Percentiles rank a stretch among this genome's conserved stretches.
Conservation (phyloP, 179 eudicot genomes). For the Pouteria campechiana region DNA sequence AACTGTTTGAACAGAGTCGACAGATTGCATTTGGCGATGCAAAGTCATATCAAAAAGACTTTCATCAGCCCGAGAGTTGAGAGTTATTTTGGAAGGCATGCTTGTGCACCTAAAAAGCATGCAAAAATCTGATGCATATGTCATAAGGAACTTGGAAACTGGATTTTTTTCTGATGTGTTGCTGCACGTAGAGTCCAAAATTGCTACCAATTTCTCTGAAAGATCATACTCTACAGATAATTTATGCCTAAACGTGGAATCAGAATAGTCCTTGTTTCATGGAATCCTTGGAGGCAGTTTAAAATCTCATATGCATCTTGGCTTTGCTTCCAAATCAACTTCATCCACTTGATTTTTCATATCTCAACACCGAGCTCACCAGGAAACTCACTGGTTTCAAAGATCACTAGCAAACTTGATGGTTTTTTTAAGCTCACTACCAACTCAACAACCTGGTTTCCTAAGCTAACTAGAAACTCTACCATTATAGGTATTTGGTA, state of each 20-base stretch:
- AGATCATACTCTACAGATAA: conserved; percentile 5
- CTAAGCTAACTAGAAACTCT: too few relatives aligned
- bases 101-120: conserved; percentile 47
- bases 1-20: conserved; percentile 23
- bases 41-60: conserved; percentile 11
- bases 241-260: conserved; percentile 15
- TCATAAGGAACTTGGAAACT: conserved; percentile 45
- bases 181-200: conserved; percentile 40
- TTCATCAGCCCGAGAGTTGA: conserved; percentile 13
- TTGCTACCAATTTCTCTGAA: conserved; percentile 27
- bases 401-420: too few relatives aligned
- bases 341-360: too few relatives aligned
- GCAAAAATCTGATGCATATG: conserved; percentile 59
- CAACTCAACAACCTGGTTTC: too few relatives aligned
- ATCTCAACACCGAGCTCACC: too few relatives aligned
- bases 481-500: too few relatives aligned
- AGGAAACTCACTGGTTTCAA: too few relatives aligned
- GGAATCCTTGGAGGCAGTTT: too few relatives aligned
- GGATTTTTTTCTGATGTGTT: conserved; percentile 26
- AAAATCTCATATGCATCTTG: too few relatives aligned
- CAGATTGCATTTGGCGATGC: conserved; percentile 10
- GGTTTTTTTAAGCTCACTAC: too few relatives aligned
- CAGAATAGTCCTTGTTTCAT: too few relatives aligned
- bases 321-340: too few relatives aligned
- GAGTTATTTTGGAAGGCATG: conserved; percentile 13